A percentile compares a stretch with the other conserved stretches of the same genome.
Evolutionary conservation across 176 grass and related monocot genomes (phyloP).

Genomic region (Rhipidocladum racemiflorum): DNA sequence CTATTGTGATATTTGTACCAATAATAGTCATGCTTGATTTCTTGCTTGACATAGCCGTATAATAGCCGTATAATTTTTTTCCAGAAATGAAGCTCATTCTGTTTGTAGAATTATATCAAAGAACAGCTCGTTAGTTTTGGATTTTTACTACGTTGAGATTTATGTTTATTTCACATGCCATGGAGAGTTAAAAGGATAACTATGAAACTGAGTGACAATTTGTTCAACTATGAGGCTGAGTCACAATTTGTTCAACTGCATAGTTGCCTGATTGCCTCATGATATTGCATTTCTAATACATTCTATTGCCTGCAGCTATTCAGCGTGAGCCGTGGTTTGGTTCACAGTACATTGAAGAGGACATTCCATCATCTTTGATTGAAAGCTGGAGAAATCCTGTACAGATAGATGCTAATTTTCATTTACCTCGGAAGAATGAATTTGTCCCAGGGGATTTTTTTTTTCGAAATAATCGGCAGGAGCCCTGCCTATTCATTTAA

Average conservation of each 20-base stretch:
- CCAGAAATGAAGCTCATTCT: background rate
- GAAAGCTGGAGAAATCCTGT: constrained; percentile 68
- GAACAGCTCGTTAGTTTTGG: background rate
- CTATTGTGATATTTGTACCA: background rate
- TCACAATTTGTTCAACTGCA: constrained; percentile 20
- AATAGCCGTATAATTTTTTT: no score
- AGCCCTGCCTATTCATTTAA: no score
- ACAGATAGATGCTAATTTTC: constrained; percentile 57
- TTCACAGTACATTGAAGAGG: constrained; percentile 82
- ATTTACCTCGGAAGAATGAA: constrained; percentile 85
- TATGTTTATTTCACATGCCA: constrained; percentile 1
- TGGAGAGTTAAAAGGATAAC: background rate
- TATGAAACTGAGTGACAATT: background rate
- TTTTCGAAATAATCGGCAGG: constrained; percentile 65
- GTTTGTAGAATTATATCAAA: constrained; percentile 16
- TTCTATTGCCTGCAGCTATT: constrained; percentile 59
- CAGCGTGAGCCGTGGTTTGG: constrained; percentile 92
- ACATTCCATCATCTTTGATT: constrained; percentile 66
- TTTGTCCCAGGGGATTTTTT: constrained; percentile 76
- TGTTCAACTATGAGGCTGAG: background rate
- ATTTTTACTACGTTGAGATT: constrained; percentile 4
- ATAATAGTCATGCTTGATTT: background rate
- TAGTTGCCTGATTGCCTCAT: constrained; percentile 5
- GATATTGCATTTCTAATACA: constrained; percentile 27
- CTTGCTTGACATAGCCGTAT: background rate